phyloP scores from a whole-genome alignment of 306 rosid species.

The Macrotyloma uniflorum region DNA sequence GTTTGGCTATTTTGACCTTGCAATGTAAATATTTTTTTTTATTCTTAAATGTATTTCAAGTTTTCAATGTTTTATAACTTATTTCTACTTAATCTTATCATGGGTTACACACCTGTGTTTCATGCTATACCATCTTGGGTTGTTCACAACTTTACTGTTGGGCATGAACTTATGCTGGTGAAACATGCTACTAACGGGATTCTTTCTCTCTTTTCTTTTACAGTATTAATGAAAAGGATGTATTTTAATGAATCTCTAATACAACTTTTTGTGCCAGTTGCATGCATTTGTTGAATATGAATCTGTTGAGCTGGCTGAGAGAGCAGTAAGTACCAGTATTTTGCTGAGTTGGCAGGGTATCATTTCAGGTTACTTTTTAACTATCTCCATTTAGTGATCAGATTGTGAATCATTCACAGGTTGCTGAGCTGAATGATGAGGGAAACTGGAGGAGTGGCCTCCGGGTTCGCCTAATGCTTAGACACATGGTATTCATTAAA shows the following conservation, averaged over 20 bases:
- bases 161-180: constrained; percentile 21
- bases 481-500: constrained; percentile 57
- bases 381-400: constrained; percentile 25
- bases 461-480: constrained; percentile 82
- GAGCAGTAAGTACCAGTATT: constrained; percentile 72
- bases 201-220: constrained; percentile 34
- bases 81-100: constrained; percentile 18
- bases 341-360: constrained; percentile 28
- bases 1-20: constrained; percentile 15
- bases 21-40: constrained; percentile 6
- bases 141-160: constrained; percentile 29
- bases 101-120: constrained; percentile 21
- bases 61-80: background rate
- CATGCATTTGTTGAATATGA: constrained; percentile 99
- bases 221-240: constrained; percentile 25
- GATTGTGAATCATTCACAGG: constrained; percentile 59
- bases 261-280: constrained; percentile 61
- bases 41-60: background rate
- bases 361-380: constrained; percentile 27
- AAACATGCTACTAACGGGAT: constrained; percentile 26
- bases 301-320: constrained; percentile 93
- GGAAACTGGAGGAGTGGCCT: constrained; percentile 96
- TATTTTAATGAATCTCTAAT: constrained; percentile 50
- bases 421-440: constrained; percentile 84
- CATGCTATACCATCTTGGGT: constrained; percentile 20